These are phyloP conservation scores for Sugiyamaella floridensis DNA, from an alignment of 805 yeast species.

Conservation along the genomic window DNA sequence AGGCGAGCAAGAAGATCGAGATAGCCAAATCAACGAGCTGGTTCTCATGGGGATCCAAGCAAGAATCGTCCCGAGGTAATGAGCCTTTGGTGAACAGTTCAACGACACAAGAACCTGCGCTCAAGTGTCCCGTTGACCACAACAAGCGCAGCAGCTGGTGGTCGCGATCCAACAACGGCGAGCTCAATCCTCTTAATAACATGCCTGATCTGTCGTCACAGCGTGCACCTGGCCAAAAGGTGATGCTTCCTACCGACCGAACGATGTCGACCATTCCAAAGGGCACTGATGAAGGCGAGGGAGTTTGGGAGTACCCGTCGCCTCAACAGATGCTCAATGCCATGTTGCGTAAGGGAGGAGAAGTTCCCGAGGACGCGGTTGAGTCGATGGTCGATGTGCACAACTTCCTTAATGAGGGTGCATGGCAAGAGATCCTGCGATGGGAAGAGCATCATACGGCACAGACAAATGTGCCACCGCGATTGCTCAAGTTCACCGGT, in stretches of 20 bases:
- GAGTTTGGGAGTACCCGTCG: slow-evolving; percentile 97
- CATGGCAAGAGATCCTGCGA: slow-evolving; percentile 87
- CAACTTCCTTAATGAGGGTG: slow-evolving; percentile 93
- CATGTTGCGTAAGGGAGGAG: slow-evolving; percentile 87
- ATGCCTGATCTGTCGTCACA: slow-evolving; percentile 75
- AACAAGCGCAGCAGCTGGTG: slow-evolving; percentile 13
- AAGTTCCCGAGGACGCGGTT: slow-evolving; percentile 89
- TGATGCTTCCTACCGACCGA: slow-evolving; percentile 75
- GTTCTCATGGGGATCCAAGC: neutral
- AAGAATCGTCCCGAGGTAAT: neutral
- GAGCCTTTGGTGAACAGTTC: too few relatives aligned
- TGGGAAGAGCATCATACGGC: slow-evolving; percentile 80
- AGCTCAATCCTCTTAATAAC: slow-evolving; percentile 74
- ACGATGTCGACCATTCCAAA: slow-evolving; percentile 82
- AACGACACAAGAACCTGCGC: neutral
- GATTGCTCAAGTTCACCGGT: slow-evolving; percentile 82
- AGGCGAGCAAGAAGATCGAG: neutral
- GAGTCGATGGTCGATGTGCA: slow-evolving; percentile 96
- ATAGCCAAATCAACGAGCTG: neutral
- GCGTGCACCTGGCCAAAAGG: slow-evolving; percentile 71
- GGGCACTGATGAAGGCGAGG: slow-evolving; percentile 56
- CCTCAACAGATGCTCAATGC: slow-evolving; percentile 99
- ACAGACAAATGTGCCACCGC: slow-evolving; percentile 53
- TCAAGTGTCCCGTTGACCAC: slow-evolving; percentile 37
- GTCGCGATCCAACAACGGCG: slow-evolving; percentile 24